Base-by-base conservation (phyloP, 441 rosid species). In the Brassica balearica region DNA sequence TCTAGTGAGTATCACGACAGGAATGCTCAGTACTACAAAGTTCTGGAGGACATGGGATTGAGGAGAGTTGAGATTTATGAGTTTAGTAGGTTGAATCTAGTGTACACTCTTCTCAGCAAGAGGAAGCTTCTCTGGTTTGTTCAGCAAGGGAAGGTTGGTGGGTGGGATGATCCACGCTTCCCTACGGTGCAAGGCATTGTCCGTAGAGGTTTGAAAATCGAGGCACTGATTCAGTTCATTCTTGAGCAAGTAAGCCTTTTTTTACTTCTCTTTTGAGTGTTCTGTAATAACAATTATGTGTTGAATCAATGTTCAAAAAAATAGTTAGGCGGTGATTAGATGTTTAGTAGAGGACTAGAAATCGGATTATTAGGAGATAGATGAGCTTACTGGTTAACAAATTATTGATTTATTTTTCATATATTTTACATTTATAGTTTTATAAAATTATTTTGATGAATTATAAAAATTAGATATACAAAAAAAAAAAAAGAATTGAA, bases 161-260 rank as follows among this genome's bases (percentile, higher is more conserved):
- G 97, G 56, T 95, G 99, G 99, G 99, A 95, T 83, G 99, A 95
- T 84, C 91, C 98, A 56, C 94, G 99, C 4, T 91, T 95, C 80
- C 98, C 98, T 15, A 95, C 99, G n/a, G 99, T 95, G 53, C 98
- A 91, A 82, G 98, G 99, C 75, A 95, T 95, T 65, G 97, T 93
- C 7, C 96, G 96, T 9, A 86, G 98, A 82, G 98, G 99, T 68
- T 82, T 93, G 64, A 92, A 91, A 80, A 73, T 95, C 10, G 99
- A 92, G 80, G 98, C 98, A 56, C 61, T 95, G 76, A 88, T 93
- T 25, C 97, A 93, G 56, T 95, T 95, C 79, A 93, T 95, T 84
- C 91, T 95, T 27, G 99, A 95, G 68, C 97, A 91, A 94, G 99
- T 92, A 81, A 60, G 11, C n/a, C 14, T 27, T 38, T 59, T 22